phyloP scores from a whole-genome alignment of 305 asterid species.

The Fraxinus dipetala region DNA sequence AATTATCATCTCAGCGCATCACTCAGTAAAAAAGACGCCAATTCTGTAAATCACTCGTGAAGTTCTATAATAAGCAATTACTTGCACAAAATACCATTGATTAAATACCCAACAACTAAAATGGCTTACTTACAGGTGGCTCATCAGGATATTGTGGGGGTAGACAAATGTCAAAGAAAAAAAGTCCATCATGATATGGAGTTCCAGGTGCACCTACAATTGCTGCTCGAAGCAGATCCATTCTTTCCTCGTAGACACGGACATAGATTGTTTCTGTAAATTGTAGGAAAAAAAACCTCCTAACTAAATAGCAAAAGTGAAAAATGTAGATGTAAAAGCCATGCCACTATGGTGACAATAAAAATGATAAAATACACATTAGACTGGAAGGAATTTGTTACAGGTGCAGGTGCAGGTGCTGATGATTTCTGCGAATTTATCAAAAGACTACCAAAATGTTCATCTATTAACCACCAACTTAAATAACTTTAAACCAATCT shows the following conservation, averaged over 20 bases:
- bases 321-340: background rate
- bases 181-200: slow-evolving; percentile 88
- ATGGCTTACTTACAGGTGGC: slow-evolving; percentile 73
- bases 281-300: background rate
- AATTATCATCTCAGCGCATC: background rate
- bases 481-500: background rate
- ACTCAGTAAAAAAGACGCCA: background rate
- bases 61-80: background rate
- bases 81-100: background rate
- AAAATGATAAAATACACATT: background rate
- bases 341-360: background rate
- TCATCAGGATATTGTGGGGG: slow-evolving; percentile 78
- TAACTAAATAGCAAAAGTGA: background rate
- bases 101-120: background rate
- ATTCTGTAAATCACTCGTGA: background rate
- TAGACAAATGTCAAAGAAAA: slow-evolving; percentile 79
- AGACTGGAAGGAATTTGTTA: background rate
- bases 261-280: slow-evolving; percentile 67
- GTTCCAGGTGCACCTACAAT: slow-evolving; percentile 73
- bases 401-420: background rate
- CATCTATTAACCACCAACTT: background rate
- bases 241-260: slow-evolving; percentile 75
- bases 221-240: slow-evolving; percentile 76
- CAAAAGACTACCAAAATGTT: background rate
- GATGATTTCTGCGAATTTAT: background rate